phyloP scores from a whole-genome alignment of 768 basidiomycete species.

The Naganishia friedmannii region DNA sequence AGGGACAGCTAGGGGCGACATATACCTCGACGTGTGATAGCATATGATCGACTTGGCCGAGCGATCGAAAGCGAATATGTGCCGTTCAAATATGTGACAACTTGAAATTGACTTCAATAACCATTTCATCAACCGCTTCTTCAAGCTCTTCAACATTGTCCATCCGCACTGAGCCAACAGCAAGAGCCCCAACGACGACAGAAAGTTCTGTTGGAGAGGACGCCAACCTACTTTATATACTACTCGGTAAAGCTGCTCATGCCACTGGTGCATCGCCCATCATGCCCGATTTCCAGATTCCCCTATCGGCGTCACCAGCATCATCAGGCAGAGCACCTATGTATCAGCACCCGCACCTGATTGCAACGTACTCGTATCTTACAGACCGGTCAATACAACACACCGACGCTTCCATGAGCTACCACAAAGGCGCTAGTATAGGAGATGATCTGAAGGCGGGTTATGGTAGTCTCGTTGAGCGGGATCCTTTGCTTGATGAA shows the following conservation, averaged over 20 bases:
- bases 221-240: too few relatives aligned
- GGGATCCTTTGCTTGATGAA: conserved; percentile 45
- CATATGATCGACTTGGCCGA: too few relatives aligned
- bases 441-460: conserved; percentile 47
- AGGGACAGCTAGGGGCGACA: too few relatives aligned
- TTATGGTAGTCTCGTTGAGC: conserved; percentile 44
- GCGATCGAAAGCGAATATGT: too few relatives aligned
- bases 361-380: conserved; percentile 49
- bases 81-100: too few relatives aligned
- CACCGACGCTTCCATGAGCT: conserved; percentile 43
- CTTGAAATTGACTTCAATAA: too few relatives aligned
- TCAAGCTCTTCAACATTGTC: too few relatives aligned
- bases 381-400: conserved; percentile 42
- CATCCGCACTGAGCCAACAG: too few relatives aligned
- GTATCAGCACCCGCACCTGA: conserved; percentile 42
- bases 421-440: conserved; percentile 42
- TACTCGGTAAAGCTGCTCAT: not conserved
- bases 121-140: too few relatives aligned
- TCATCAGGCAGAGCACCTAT: not conserved
- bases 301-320: conserved; percentile 29
- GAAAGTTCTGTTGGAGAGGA: too few relatives aligned
- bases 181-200: too few relatives aligned
- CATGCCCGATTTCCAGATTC: conserved; percentile 26
- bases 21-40: too few relatives aligned
- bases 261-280: not conserved